Base-by-base conservation (phyloP, 2,329 filamentous ascomycete species). In the Sarocladium strictum region DNA sequence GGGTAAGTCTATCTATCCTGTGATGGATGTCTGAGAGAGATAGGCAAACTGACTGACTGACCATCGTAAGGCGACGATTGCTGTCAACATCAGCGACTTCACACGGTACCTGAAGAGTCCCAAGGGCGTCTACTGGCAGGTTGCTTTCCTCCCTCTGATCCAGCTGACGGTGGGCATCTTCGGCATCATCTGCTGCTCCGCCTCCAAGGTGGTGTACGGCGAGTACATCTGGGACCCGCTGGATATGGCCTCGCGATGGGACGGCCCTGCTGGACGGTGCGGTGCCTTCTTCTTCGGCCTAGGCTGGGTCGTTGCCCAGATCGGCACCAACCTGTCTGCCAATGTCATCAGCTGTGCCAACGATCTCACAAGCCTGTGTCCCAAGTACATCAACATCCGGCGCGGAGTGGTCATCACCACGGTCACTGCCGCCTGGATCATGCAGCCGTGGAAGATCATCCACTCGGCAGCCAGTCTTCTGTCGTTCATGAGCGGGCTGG, bases 381-480 rank as follows among this genome's bases (percentile, higher is more conserved):
- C 79, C 0, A 65, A 66, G 23, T 80, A 74, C 61, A 64, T 84
- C 57, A 81, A 83, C 59, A 80, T 84, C 60, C 69, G 69, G 5
- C 75, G 81, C n/a, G 81, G 81, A 9, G 77, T 76, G 55, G 65
- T 83, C 14, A 15, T 54, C 15, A 27, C 23, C 17, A 78, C 77
- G 55, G 65, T 84, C 29, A 67, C 84, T 41, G 76, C 78, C 4
- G 78, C 77, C 21, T 85, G 81, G 81, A 74, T 76, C 2, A 72
- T 86, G 29, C 80, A 84, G 1, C 83, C 82, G 1, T 86, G 83
- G 84, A 85, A 85, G 68, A 86, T 87, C 55, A 70, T 86, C 17
- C 72, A 66, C 32, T 83, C 78, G 0, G 84, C 83, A 2, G 64
- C 67, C 2, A 81, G 76, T 1, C 81, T 87, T 59, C 67, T 86